Percentiles rank a stretch among this genome's conserved stretches.
Conservation (phyloP, 208 protist species). For the Trichomonas tenax region DNA sequence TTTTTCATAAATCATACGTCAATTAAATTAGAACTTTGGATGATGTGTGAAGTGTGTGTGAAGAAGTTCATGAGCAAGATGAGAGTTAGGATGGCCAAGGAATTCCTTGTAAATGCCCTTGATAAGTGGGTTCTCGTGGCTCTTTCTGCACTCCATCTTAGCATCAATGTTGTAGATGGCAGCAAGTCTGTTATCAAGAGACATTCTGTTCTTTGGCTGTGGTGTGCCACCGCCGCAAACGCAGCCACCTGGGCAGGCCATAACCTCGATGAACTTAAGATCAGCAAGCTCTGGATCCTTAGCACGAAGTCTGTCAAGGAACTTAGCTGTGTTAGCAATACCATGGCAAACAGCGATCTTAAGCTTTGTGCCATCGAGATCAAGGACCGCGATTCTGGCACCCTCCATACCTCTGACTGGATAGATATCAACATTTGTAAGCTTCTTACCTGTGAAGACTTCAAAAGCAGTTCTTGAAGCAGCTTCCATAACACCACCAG, state of each 20-base stretch:
- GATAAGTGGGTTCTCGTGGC: neutral
- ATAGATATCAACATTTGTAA: neutral
- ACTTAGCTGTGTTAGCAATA: neutral
- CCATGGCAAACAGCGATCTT: neutral
- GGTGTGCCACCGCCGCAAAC: neutral
- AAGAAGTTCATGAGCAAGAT: neutral
- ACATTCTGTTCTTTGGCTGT: neutral
- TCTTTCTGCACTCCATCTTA: neutral
- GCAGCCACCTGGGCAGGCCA: neutral
- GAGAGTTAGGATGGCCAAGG: neutral
- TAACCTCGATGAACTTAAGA: neutral
- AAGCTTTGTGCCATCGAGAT: neutral
- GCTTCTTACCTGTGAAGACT: neutral
- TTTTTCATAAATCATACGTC: neutral
- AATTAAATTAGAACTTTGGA: neutral
- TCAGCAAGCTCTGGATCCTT: neutral
- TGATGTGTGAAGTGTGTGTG: neutral
- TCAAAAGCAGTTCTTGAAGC: slow-evolving; percentile 27
- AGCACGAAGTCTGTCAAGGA: neutral
- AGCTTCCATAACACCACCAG: slow-evolving; percentile 47
- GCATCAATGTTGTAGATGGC: neutral
- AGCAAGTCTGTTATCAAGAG: neutral
- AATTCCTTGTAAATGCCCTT: neutral
- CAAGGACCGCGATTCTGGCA: slow-evolving; percentile 29
- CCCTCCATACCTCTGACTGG: neutral